A percentile compares a stretch with the other conserved stretches of the same genome.
Conservation (phyloP, 768 basidiomycete species). For the Suillus fuscotomentosus region DNA sequence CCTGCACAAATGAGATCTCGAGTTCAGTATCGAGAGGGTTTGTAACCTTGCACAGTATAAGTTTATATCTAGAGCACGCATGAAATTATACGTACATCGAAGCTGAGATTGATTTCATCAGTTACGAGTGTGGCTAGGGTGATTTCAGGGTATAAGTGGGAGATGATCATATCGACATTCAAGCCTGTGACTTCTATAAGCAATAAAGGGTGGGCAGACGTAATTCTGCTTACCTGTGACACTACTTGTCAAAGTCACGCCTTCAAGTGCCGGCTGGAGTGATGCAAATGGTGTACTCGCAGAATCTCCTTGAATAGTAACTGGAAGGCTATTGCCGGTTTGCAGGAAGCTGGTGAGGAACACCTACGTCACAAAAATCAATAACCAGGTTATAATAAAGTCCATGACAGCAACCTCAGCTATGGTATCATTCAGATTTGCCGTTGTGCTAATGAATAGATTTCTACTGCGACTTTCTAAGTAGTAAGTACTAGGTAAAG, state of each 20-base stretch:
- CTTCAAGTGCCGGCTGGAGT: slow-evolving; percentile 52
- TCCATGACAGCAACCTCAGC: slow-evolving; percentile 41
- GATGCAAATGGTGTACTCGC: slow-evolving; percentile 62
- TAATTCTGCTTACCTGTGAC: slow-evolving; percentile 40
- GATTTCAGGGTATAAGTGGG: slow-evolving; percentile 53
- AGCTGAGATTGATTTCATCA: slow-evolving; percentile 53
- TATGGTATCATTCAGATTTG: slow-evolving; percentile 61
- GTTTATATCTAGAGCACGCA: background rate
- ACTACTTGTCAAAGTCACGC: slow-evolving; percentile 48
- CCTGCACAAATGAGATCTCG: slow-evolving; percentile 54
- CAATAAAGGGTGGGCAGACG: background rate
- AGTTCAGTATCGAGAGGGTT: slow-evolving; percentile 62
- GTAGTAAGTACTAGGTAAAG: no score
- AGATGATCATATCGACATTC: slow-evolving; percentile 56
- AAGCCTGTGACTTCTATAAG: slow-evolving; percentile 28
- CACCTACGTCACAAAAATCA: slow-evolving; percentile 26
- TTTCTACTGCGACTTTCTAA: no score
- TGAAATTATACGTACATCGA: slow-evolving; percentile 44
- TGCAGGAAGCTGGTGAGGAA: slow-evolving; percentile 65
- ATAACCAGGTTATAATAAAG: background rate
- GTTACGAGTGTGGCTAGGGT: slow-evolving; percentile 46
- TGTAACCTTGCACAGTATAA: slow-evolving; percentile 31
- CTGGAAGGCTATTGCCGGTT: slow-evolving; percentile 42
- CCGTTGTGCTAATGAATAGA: no score
- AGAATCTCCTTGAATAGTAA: slow-evolving; percentile 60